Base-by-base conservation (phyloP, 1,284 basidiomycete genomes). In the Inonotus obliquus region DNA sequence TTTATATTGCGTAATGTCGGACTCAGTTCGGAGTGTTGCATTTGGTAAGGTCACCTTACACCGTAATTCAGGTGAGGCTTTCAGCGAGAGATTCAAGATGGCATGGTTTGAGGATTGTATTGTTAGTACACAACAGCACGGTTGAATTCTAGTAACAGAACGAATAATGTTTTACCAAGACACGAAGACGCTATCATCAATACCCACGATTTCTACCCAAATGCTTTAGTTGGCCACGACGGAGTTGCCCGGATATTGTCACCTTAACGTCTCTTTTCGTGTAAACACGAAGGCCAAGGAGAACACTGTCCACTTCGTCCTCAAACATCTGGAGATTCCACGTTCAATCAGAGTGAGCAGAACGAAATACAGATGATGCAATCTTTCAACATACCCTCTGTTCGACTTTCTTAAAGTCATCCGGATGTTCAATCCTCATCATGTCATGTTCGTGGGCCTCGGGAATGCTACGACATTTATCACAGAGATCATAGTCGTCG, bases 271-370 rank as follows among this genome's bases (percentile, higher is more conserved):
- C 53, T 23, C 41, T 54, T 48, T 67, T 65, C 11, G 67, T 65
- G 39, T 68, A 68, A 10, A 68, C 63, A 3, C 67, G 60, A 27
- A 68, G 54, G 0, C 67, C 67, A 21, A 68, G 27, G 32, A 68
- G 47, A 17, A 68, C 54, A n/a, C 44, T 51, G 32, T 68, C 61
- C n/a, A 58, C 54, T 14, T 66, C 66, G 23, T 65, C 63, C n/a
- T 29, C 47, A 29, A 44, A n/a, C 21, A 32, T 14, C 66, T 66
- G 47, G 17, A 17, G 38, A 54, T 21, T n/a, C 9, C 14, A 21
- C 52, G n/a, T 29, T 10, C 48, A 41, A 17, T 47, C 35, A 25
- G 5, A 9, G 25, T 41, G 19, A 59, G 55, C 4, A 29, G 5
- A 10, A 27, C 23, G 23, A 10, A 27, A 51, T 51, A 13, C 13